These are phyloP conservation scores for Cokeromyces recurvatus DNA, from an alignment of 371 early-diverging fungal genomes.

Conservation along the genomic window DNA sequence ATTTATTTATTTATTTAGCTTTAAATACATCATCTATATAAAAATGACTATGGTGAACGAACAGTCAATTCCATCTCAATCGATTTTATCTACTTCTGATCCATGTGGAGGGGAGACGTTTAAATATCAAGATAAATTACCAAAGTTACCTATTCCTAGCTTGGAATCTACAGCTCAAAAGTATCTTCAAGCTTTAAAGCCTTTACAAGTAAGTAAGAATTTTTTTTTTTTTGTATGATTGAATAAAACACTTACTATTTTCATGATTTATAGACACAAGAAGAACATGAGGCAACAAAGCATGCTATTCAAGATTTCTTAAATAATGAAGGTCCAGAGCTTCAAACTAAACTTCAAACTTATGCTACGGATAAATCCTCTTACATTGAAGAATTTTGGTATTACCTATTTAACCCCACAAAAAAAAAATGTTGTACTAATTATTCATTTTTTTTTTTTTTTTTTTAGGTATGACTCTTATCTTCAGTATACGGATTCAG, in stretches of 20 bases:
- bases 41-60: too few species aligned
- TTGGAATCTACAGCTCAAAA: constrained; percentile 70
- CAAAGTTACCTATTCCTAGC: constrained; percentile 83
- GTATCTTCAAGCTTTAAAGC: constrained; percentile 69
- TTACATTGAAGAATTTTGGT: constrained; percentile 57
- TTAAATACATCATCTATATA: too few species aligned
- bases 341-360: constrained; percentile 73
- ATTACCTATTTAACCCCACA: constrained; percentile 14
- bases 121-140: constrained; percentile 58
- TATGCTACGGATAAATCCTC: constrained; percentile 54
- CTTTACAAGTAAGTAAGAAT: constrained; percentile 53
- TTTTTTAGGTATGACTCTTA: constrained; percentile 42
- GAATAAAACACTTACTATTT: too few species aligned
- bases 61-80: too few species aligned
- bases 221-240: too few species aligned
- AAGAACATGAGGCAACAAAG: constrained; percentile 64
- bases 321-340: constrained; percentile 62
- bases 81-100: too few species aligned
- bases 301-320: constrained; percentile 66
- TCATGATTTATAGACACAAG: constrained; percentile 22
- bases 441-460: not conserved
- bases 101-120: constrained; percentile 41
- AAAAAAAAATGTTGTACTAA: not conserved
- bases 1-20: too few species aligned
- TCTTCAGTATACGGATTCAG: constrained; percentile 39